Percentiles rank a stretch among this genome's conserved stretches.
Conservation (phyloP, 805 yeast genomes). For the Tetrapisispora iriomotensis region DNA sequence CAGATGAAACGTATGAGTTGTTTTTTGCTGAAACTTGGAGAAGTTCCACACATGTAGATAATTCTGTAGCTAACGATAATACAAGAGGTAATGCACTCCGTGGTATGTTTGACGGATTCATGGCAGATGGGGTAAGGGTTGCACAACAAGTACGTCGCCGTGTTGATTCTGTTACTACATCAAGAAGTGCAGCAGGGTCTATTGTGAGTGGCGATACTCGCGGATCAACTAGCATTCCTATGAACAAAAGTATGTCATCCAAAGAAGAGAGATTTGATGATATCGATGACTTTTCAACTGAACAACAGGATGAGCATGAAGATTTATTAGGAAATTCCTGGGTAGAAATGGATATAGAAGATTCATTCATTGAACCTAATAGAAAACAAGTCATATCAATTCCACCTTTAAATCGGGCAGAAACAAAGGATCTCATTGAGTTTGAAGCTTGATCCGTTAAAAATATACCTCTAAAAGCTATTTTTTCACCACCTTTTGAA, state of each 20-base stretch:
- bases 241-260: constrained; percentile 3
- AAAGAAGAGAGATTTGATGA: constrained; percentile 21
- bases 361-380: constrained; percentile 7
- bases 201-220: constrained; percentile 11
- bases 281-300: constrained; percentile 24
- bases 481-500: background rate
- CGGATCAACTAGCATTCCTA: background rate
- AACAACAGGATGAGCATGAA: constrained; percentile 22
- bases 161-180: constrained; percentile 60
- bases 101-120: constrained; percentile 81
- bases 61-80: constrained; percentile 36
- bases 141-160: constrained; percentile 83
- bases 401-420: background rate
- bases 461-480: too few relatives aligned
- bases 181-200: constrained; percentile 8
- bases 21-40: constrained; percentile 65
- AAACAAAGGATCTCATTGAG: constrained; percentile 18
- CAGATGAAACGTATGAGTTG: constrained; percentile 86
- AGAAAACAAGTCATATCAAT: constrained; percentile 2
- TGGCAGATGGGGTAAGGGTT: constrained; percentile 87
- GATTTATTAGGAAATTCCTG: constrained; percentile 22
- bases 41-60: constrained; percentile 55
- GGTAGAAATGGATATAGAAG: constrained; percentile 19
- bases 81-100: constrained; percentile 52
- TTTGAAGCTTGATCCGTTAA: constrained; percentile 27